A percentile compares a stretch with the other conserved stretches of the same genome.
Conservation (phyloP, 495 filamentous ascomycete species). For the Cercophora scortea region DNA sequence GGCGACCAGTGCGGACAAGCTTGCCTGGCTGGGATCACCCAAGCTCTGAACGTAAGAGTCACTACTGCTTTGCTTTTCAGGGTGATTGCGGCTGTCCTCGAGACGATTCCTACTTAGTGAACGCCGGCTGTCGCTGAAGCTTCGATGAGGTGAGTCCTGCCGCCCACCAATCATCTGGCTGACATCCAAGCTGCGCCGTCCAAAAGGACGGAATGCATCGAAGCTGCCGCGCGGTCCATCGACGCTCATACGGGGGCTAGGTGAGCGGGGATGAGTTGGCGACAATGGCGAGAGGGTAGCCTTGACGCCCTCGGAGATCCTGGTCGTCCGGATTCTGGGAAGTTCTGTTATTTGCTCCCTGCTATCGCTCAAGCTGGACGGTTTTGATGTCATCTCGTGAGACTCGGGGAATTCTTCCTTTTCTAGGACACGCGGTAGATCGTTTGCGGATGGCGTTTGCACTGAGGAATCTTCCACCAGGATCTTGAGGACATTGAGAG, state of each 20-base stretch:
- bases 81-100: conserved; percentile 31
- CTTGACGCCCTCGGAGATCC: conserved; percentile 52
- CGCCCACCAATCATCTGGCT: conserved; percentile 27
- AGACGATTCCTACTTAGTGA: conserved; percentile 35
- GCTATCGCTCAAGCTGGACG: conserved; percentile 7
- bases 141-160: conserved; percentile 40
- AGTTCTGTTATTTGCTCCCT: conserved; percentile 5
- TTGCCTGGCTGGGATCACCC: conserved; percentile 50
- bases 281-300: conserved; percentile 53
- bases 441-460: conserved; percentile 25
- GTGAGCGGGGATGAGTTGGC: conserved; percentile 27
- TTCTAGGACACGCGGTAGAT: conserved; percentile 8
- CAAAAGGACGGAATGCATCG: conserved; percentile 33
- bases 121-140: conserved; percentile 48
- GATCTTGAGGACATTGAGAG: conserved; percentile 67
- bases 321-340: conserved; percentile 30
- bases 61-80: conserved; percentile 56
- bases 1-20: conserved; percentile 56
- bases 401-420: conserved; percentile 3
- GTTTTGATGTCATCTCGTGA: conserved; percentile 10
- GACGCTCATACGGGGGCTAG: conserved; percentile 35
- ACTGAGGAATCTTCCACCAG: conserved; percentile 61
- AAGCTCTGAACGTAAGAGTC: conserved; percentile 73
- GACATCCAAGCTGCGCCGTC: conserved; percentile 44
- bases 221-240: conserved; percentile 35